phyloP scores from a whole-genome alignment of 1,284 basidiomycete genomes.

The Cutaneotrichosporon daszewskae region DNA sequence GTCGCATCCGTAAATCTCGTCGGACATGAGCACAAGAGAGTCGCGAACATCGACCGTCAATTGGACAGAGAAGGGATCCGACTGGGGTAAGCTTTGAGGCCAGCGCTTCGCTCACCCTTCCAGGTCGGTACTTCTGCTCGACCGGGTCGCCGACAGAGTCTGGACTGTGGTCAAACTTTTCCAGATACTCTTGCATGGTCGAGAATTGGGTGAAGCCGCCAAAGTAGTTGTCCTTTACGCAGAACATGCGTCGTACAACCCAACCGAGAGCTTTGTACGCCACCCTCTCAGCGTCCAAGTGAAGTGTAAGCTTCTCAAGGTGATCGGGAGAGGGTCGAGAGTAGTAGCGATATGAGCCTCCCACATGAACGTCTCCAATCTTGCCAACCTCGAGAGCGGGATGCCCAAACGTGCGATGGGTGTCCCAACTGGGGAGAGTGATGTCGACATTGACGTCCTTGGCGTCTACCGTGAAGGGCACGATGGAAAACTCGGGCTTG shows the following conservation, averaged over 20 bases:
- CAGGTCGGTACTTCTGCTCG: conserved; percentile 66
- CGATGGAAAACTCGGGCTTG: conserved; percentile 61
- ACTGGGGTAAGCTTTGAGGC: conserved; percentile 49
- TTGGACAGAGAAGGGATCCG: conserved; percentile 72
- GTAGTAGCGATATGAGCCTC: conserved; percentile 69
- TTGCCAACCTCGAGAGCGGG: conserved; percentile 56
- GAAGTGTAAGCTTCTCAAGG: conserved; percentile 69
- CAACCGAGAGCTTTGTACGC: conserved; percentile 73
- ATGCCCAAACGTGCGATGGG: conserved; percentile 61
- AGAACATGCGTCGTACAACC: conserved; percentile 79
- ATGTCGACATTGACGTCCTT: conserved; percentile 59
- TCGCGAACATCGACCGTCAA: conserved; percentile 57
- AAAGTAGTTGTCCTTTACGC: conserved; percentile 83
- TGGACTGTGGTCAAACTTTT: conserved; percentile 57
- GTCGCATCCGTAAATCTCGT: conserved; percentile 68
- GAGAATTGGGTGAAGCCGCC: conserved; percentile 86
- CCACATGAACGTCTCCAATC: conserved; percentile 56
- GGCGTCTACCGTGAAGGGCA: conserved; percentile 62
- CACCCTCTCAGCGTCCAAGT: conserved; percentile 50
- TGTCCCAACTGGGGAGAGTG: conserved; percentile 80
- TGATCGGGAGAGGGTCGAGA: conserved; percentile 61
- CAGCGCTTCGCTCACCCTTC: conserved; percentile 53
- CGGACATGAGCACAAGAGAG: conserved; percentile 61
- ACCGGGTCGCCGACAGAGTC: conserved; percentile 70
- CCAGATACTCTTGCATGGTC: conserved; percentile 74